phyloP scores from a whole-genome alignment of 2,329 filamentous ascomycete species.

The Drechslera avenae region DNA sequence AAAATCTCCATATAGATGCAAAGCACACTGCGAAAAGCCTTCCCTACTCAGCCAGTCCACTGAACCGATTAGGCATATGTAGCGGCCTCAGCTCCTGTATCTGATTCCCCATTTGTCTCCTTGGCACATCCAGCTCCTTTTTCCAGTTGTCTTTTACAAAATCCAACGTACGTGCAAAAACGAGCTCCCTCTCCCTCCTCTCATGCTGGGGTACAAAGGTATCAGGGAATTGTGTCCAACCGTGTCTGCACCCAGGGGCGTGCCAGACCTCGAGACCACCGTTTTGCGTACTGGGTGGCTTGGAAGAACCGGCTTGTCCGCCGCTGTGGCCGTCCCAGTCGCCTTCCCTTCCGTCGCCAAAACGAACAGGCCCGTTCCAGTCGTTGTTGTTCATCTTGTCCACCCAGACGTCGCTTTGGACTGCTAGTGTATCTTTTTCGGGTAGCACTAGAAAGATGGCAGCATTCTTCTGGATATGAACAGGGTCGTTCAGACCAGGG shows the following conservation, averaged over 20 bases:
- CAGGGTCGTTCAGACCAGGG: constrained; percentile 46
- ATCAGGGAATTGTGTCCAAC: constrained; percentile 53
- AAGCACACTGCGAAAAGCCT: not conserved
- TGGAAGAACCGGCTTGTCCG: constrained; percentile 21
- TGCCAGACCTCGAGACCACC: constrained; percentile 49
- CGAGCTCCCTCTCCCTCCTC: constrained; percentile 42
- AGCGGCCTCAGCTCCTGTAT: constrained; percentile 26
- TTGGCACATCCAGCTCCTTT: constrained; percentile 25
- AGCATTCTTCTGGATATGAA: constrained; percentile 46
- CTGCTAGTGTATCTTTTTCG: constrained; percentile 49
- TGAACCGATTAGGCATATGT: constrained; percentile 21
- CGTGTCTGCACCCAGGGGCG: constrained; percentile 44
- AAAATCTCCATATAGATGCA: not conserved
- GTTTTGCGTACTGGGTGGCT: constrained; percentile 25
- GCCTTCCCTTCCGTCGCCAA: constrained; percentile 40
- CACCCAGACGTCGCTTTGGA: constrained; percentile 52
- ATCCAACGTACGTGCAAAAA: constrained; percentile 44
- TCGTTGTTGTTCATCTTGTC: constrained; percentile 44
- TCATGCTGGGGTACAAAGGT: constrained; percentile 47
- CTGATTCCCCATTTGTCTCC: constrained; percentile 17
- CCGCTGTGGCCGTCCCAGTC: constrained; percentile 39
- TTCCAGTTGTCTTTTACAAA: constrained; percentile 48
- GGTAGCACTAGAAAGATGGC: constrained; percentile 51
- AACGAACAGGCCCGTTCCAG: constrained; percentile 42
- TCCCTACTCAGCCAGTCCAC: constrained; percentile 5